A percentile compares a stretch with the other conserved stretches of the same genome.
These are phyloP conservation scores for Hypoxylon fuscum DNA, from an alignment of 495 filamentous ascomycete genomes.

Conservation along the genomic window DNA sequence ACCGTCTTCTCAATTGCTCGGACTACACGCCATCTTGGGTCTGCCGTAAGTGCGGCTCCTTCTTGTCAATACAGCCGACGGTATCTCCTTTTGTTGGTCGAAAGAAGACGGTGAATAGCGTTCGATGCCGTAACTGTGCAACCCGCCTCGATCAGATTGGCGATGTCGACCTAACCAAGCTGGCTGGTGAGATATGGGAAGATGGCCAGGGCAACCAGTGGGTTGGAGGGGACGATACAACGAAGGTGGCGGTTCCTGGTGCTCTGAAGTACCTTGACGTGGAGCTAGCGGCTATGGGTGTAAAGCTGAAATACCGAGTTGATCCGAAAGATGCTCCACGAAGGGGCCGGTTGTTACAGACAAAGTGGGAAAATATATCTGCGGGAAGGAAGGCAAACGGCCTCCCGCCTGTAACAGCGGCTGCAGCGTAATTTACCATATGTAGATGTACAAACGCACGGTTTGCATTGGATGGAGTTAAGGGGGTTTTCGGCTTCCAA, in stretches of 20 bases:
- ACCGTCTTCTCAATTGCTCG: conserved; percentile 95
- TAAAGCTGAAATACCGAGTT: conserved; percentile 88
- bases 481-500: conserved; percentile 17
- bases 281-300: conserved; percentile 92
- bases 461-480: conserved; percentile 35
- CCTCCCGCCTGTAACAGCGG: conserved; percentile 20
- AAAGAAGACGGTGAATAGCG: conserved; percentile 58
- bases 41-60: conserved; percentile 86
- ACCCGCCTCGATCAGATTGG: conserved; percentile 62
- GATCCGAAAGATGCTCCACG: conserved; percentile 61
- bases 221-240: conserved; percentile 88
- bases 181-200: conserved; percentile 83
- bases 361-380: conserved; percentile 33
- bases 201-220: conserved; percentile 83
- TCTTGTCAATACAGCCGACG: conserved; percentile 81
- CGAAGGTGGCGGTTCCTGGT: conserved; percentile 89
- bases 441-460: neutral
- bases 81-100: conserved; percentile 75
- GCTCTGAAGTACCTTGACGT: conserved; percentile 94
- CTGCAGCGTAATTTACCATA: conserved; percentile 15
- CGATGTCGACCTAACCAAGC: conserved; percentile 65
- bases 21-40: conserved; percentile 89
- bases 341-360: conserved; percentile 51
- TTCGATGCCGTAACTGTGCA: conserved; percentile 88
- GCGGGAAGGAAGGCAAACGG: conserved; percentile 38